Base-by-base conservation (phyloP, 139 green algal genomes). In the Closterium sp. region DNA sequence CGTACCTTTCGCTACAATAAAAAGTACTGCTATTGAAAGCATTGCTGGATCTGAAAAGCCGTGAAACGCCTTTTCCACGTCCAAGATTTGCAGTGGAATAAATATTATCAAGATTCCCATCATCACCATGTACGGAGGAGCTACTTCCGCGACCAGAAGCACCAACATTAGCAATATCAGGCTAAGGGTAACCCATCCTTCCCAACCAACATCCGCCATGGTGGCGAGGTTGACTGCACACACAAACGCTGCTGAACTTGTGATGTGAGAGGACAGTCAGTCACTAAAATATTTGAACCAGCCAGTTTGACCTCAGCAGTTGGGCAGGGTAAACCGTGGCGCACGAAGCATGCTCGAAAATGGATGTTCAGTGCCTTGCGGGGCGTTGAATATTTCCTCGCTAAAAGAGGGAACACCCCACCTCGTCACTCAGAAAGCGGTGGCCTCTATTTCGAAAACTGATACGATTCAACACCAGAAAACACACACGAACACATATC, bases 1-100 rank as follows among this genome's bases (percentile, higher is more conserved):
- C 85, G 88, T 91, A 85, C 90, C 90, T 92, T 92, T 92, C 3
- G 90, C 90, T 16, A 92, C 86, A 28, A 92, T 90, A 32, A 92
- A 90, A 34, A 92, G 90, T 23, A 92, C 90, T 33, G 85, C 90
- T 84, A 92, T 92, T 30, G 34, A 90, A 2, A 92, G 90, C 86
- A 92, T 86, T 35, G 90, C 90, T 19, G 33, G 28, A 87, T 92
- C 90, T 2, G 90, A 92, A 5, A 92, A 92, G 25, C 90, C 90
- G 86, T 92, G 85, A 33, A 92, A 92, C 4, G 90, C 90, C 33
- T 92, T 25, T 34, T 92, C 90, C 21, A 92, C 86, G 33, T 84
- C 30, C n/a, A 92, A 30, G 34, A 92, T 92, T 28, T 36, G 87
- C 31, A 92, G 34, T 64, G 86, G 85, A 38, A 92, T 86, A 84